Percentiles rank a stretch among this genome's conserved stretches.
These are phyloP conservation scores for Fusarium metavorans DNA, from an alignment of 2,329 filamentous ascomycete genomes.

Conservation along the genomic window DNA sequence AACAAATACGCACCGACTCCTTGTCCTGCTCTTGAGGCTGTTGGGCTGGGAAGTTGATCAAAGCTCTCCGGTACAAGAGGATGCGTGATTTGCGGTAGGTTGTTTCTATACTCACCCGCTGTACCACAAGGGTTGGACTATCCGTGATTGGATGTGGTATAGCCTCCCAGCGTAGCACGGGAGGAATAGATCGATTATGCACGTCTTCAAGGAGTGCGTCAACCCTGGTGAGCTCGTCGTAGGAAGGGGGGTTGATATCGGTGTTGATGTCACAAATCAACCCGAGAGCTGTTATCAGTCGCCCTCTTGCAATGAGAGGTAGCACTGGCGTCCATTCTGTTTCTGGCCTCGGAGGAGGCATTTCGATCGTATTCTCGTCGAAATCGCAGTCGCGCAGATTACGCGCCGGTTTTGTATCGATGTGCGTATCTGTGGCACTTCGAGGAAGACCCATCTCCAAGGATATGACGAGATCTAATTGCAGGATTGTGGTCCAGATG, in stretches of 20 bases:
- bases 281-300: slow-evolving; percentile 18
- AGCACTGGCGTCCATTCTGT: slow-evolving; percentile 27
- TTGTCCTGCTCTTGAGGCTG: slow-evolving; percentile 16
- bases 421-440: slow-evolving; percentile 6
- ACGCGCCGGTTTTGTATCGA: slow-evolving; percentile 14
- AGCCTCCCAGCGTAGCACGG: slow-evolving; percentile 13
- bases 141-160: slow-evolving; percentile 24
- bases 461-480: slow-evolving; percentile 71
- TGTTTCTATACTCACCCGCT: slow-evolving; percentile 25
- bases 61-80: slow-evolving; percentile 21
- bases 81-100: slow-evolving; percentile 23
- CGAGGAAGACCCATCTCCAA: slow-evolving; percentile 70
- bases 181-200: slow-evolving; percentile 15
- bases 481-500: slow-evolving; percentile 62
- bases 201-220: slow-evolving; percentile 25
- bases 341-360: slow-evolving; percentile 24
- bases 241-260: slow-evolving; percentile 17
- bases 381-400: slow-evolving; percentile 29
- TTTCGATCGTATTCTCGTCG: slow-evolving; percentile 5
- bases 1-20: slow-evolving; percentile 18
- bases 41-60: slow-evolving; percentile 9
- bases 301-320: slow-evolving; percentile 14
- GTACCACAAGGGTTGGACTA: slow-evolving; percentile 27
- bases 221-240: slow-evolving; percentile 11
- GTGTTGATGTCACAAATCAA: slow-evolving; percentile 24